Percentiles rank a stretch among this genome's conserved stretches.
These are phyloP conservation scores for Aaosphaeria arxii DNA, from an alignment of 2,329 filamentous ascomycete species.

Conservation along the genomic window DNA sequence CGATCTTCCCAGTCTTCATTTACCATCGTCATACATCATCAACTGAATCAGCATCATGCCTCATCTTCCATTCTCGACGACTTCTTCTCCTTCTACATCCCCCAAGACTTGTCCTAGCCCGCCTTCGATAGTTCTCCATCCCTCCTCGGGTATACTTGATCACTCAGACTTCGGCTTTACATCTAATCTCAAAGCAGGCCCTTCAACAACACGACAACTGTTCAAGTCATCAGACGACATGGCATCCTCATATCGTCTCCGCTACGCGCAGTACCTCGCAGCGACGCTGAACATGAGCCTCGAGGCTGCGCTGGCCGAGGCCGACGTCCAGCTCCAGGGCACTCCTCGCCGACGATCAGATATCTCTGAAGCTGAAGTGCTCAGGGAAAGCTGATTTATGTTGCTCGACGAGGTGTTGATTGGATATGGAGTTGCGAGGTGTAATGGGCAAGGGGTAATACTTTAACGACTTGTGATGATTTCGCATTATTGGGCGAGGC, in stretches of 20 bases:
- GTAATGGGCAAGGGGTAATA: constrained; percentile 1
- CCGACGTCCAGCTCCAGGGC: constrained; percentile 26
- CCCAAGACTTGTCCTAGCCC: constrained; percentile 25
- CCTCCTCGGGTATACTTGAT: constrained; percentile 40
- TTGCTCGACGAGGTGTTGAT: constrained; percentile 1
- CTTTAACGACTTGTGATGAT: neutral
- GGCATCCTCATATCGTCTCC: constrained; percentile 31
- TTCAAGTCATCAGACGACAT: constrained; percentile 31
- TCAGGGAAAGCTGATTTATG: constrained; percentile 23
- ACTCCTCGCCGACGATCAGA: constrained; percentile 32
- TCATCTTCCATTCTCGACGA: constrained; percentile 34
- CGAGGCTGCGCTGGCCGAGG: constrained; percentile 36
- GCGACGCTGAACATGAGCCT: constrained; percentile 40
- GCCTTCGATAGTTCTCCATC: constrained; percentile 39
- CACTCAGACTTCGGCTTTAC: constrained; percentile 32
- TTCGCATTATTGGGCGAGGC: too few species aligned
- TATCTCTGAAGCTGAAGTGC: constrained; percentile 33
- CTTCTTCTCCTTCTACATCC: constrained; percentile 34
- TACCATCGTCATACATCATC: neutral
- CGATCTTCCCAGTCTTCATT: too few species aligned
- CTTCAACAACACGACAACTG: constrained; percentile 29
- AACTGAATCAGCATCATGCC: constrained; percentile 29
- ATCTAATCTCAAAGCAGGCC: constrained; percentile 34
- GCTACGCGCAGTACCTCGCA: constrained; percentile 39
- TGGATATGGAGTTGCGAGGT: neutral